phyloP scores from a whole-genome alignment of 1,139 yeast genomes.

The Eremothecium coryli region DNA sequence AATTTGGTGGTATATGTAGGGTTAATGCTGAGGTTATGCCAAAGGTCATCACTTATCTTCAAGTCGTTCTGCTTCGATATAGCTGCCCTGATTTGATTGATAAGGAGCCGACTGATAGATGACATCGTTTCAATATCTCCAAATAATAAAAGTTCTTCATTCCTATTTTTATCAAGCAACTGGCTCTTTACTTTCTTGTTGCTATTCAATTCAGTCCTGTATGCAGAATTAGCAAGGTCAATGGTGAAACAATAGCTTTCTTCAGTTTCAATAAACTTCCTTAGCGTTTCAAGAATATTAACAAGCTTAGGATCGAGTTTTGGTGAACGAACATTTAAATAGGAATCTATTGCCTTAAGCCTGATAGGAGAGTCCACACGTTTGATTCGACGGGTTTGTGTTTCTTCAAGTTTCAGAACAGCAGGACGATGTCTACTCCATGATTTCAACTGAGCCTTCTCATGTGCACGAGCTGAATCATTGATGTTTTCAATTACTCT shows the following conservation, averaged over 20 bases:
- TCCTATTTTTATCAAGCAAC: constrained; percentile 15
- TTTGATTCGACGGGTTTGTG: constrained; percentile 22
- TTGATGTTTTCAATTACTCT: constrained; percentile 19
- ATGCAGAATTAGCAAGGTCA: constrained; percentile 23
- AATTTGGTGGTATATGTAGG: not conserved
- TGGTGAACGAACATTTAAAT: constrained; percentile 7
- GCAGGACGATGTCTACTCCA: constrained; percentile 9
- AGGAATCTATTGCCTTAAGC: constrained; percentile 12
- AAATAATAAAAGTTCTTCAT: constrained; percentile 30
- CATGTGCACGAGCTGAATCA: constrained; percentile 1
- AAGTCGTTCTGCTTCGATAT: constrained; percentile 5
- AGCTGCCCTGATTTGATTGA: constrained; percentile 3
- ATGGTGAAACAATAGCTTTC: constrained; percentile 21
- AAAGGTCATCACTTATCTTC: constrained; percentile 7
- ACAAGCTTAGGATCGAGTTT: constrained; percentile 8
- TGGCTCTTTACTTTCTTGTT: constrained; percentile 22
- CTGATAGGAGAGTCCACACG: constrained; percentile 22
- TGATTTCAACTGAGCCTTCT: constrained; percentile 4
- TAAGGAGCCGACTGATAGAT: constrained; percentile 28
- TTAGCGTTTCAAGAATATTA: constrained; percentile 19
- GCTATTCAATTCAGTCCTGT: constrained; percentile 23
- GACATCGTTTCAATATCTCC: constrained; percentile 33
- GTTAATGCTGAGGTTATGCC: constrained; percentile 3
- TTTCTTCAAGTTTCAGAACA: constrained; percentile 8
- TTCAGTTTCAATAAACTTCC: constrained; percentile 26